Base-by-base conservation (phyloP, 2,329 filamentous ascomycete species). In the Thelonectria rubi region DNA sequence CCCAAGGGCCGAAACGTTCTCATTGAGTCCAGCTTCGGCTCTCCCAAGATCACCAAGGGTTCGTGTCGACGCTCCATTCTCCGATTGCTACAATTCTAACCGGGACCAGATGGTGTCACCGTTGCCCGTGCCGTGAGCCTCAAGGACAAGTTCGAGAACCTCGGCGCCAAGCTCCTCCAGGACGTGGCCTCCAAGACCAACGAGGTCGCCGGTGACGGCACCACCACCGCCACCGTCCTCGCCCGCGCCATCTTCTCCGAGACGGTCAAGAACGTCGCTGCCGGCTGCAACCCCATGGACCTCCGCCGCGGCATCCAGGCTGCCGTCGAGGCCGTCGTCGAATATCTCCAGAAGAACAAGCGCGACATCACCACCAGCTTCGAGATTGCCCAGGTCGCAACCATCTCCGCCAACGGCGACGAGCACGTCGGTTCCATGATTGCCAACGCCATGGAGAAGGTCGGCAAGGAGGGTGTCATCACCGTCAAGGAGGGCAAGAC, bases 401-500 rank as follows among this genome's bases (percentile, higher is more conserved):
- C 95, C 73, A 99, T 99, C 83, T 94, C 90, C 72, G 95, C 95
- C 79, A 99, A 99, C 82, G 95, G 95, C 72, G 95, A 99, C 78
- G 88, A 88, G 62, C 94, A 97, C 82, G 92, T 99, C 75, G 95
- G 95, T 74, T 90, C 93, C 82, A 88, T 99, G 77, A 95, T 99
- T 79, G 94, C 95, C 77, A 97, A 89, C 77, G 95, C 95, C 72
- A 99, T 99, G 95, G 95, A 99, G 88, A 97, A 97, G 88, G 95
- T 99, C 67, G 95, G 95, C 81, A 99, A 99, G 88, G 95, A 99
- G 85, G 95, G 95, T 86, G 95, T 99, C 76, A 99, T 99, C 80
- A 99, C 95, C 61, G 94, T 98, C 77, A 99, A 99, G 91, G 95
- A 99, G 87, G 95, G 95, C 78, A 99, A 98, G 91, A 98, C 95